A percentile compares a stretch with the other conserved stretches of the same genome.
These are phyloP conservation scores for Cadophora sp. DNA, from an alignment of 2,329 filamentous ascomycete species.

Conservation along the genomic window DNA sequence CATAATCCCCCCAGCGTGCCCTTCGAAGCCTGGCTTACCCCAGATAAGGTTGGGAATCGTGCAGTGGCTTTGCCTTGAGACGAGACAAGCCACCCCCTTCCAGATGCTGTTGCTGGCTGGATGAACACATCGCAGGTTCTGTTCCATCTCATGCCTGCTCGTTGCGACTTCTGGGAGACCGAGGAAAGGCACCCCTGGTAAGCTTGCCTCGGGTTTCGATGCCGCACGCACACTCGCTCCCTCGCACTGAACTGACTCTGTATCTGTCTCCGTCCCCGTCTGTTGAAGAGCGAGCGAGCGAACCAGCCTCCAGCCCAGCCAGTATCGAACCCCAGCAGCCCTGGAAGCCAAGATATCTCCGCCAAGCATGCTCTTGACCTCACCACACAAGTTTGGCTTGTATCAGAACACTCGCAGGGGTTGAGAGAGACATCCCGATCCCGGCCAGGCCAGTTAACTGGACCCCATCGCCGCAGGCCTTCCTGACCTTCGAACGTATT, in stretches of 20 bases:
- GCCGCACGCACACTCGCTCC: constrained; percentile 20
- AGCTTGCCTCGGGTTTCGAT: constrained; percentile 31
- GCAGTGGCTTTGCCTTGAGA: constrained; percentile 42
- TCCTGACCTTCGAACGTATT: constrained; percentile 50
- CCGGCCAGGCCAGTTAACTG: constrained; percentile 42
- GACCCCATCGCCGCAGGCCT: constrained; percentile 37
- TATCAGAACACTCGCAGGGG: constrained; percentile 45
- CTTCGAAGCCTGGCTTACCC: constrained; percentile 41
- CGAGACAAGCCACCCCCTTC: constrained; percentile 44
- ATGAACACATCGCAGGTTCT: constrained; percentile 38
- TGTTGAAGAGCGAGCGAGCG: background rate
- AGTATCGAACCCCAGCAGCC: constrained; percentile 10
- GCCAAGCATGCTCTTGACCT: constrained; percentile 40
- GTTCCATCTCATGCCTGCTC: constrained; percentile 27
- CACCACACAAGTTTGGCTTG: constrained; percentile 44
- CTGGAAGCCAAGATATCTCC: constrained; percentile 35
- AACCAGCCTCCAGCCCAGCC: background rate
- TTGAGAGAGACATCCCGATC: constrained; percentile 42
- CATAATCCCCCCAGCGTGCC: constrained; percentile 38
- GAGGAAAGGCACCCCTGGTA: constrained; percentile 16
- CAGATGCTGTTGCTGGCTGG: constrained; percentile 33
- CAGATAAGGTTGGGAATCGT: constrained; percentile 40
- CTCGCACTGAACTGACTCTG: constrained; percentile 17
- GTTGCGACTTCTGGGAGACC: constrained; percentile 13
- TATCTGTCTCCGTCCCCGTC: background rate